Base-by-base conservation (phyloP, 2,329 filamentous ascomycete species). In the Gliomastix tumulicola region DNA sequence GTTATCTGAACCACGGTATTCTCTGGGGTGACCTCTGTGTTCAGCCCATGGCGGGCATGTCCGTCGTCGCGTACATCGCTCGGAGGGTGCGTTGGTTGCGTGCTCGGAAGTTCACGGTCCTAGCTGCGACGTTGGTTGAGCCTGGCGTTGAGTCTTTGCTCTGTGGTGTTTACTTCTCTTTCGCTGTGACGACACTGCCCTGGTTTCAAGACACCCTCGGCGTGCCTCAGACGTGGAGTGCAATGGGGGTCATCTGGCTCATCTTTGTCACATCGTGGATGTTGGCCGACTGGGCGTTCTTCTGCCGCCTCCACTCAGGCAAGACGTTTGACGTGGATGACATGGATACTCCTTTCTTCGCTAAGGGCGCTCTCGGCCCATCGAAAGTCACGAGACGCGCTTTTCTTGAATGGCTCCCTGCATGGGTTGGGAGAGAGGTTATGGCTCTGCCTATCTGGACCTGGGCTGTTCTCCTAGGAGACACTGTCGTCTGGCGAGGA, bases 61-160 rank as follows among this genome's bases (percentile, higher is more conserved):
- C 83, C 3, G 69, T 95, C 2, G 54, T 57, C 5, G 81, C 85
- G 20, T 97, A 95, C 54, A 72, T 86, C 32, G 84, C 82, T 6
- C 80, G 92, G 11, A 76, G 92, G 18, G 82, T 89, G 5, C 76
- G 92, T 35, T 98, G 92, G 92, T 68, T 97, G 18, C 78, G 92
- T 6, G 94, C 95, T 2, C 74, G 92, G 32, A 98, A 98, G 58
- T 97, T 88, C 66, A 96, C 90, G 0, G 92, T 98, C 12, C 73
- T 87, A 3, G 68, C 84, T 0, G 94, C 92, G 0, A 97, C 94
- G 0, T 66, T 96, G 2, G 86, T 96, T 4, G 92, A 98, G 55
- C 92, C 90, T 0, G 89, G 88, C 3, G 88, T 94, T 1, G 92
- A 98, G 58, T 84, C 83, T 20, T 74, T 98, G 22, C 55, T 97